These are phyloP conservation scores for Xylariaceae sp. DNA, from an alignment of 2,329 filamentous ascomycete species.

Conservation along the genomic window DNA sequence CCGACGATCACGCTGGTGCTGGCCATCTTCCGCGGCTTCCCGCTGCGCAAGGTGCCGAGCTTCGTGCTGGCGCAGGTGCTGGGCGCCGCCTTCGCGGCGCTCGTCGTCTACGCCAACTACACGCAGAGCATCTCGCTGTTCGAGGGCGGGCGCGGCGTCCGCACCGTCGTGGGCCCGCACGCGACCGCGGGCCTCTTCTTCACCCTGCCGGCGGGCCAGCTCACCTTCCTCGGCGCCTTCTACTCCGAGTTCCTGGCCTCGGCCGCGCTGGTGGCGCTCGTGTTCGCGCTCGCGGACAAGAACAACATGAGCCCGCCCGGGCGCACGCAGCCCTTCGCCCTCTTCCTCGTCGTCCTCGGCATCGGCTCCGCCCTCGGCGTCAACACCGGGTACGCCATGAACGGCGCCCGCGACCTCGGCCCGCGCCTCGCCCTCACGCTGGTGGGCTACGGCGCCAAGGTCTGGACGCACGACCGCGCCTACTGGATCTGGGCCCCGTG, in stretches of 20 bases:
- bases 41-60: constrained; percentile 7
- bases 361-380: constrained; percentile 4
- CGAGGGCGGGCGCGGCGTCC: constrained; percentile 3
- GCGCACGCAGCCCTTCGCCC: constrained; percentile 2
- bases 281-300: constrained; percentile 4
- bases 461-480: constrained; percentile 2
- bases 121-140: constrained; percentile 4
- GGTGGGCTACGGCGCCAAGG: constrained; percentile 1
- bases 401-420: constrained; percentile 3
- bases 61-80: constrained; percentile 11
- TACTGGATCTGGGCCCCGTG: constrained; percentile 4
- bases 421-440: constrained; percentile 2
- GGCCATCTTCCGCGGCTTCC: constrained; percentile 11
- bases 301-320: constrained; percentile 2
- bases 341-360: constrained; percentile 5
- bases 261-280: constrained; percentile 2
- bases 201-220: constrained; percentile 4
- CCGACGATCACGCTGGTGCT: constrained; percentile 10
- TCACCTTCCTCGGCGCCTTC: constrained; percentile 1
- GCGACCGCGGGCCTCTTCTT: constrained; percentile 6
- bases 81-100: constrained; percentile 8
- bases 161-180: constrained; percentile 2
- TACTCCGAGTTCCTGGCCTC: constrained; percentile 6
- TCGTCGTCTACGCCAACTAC: constrained; percentile 5
- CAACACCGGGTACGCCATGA: constrained; percentile 4